Conservation (phyloP, 2,329 filamentous ascomycete genomes). For the Ophiosphaerella herpotricha region DNA sequence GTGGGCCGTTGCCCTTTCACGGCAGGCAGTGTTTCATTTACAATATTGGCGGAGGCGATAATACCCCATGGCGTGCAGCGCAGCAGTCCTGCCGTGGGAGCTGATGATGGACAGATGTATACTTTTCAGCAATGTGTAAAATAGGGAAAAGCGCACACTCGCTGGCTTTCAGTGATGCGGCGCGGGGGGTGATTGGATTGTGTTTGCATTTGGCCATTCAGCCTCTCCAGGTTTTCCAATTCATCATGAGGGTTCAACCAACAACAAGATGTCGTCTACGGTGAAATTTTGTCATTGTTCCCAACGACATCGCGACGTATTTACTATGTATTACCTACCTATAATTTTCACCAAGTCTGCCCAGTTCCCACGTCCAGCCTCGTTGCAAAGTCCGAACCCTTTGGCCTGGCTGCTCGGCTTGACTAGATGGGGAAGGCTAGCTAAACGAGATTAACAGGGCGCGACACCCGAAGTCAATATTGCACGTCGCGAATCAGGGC, state of each 20-base stretch:
- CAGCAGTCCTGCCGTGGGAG: conserved; percentile 27
- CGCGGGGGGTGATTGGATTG: conserved; percentile 16
- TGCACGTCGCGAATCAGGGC: conserved; percentile 12
- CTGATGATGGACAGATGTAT: conserved; percentile 38
- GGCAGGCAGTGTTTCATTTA: conserved; percentile 44
- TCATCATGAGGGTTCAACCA: conserved; percentile 32
- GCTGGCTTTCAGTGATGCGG: conserved; percentile 33
- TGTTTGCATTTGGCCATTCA: conserved; percentile 6
- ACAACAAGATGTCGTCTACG: conserved; percentile 5
- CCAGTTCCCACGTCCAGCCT: too few relatives aligned
- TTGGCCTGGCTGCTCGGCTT: conserved; percentile 6
- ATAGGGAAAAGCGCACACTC: conserved; percentile 39
- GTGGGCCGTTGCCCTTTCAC: conserved; percentile 36
- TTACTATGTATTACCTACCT: neutral
- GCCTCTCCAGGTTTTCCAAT: conserved; percentile 35
- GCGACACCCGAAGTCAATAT: conserved; percentile 18
- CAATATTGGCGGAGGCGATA: conserved; percentile 39
- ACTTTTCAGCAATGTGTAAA: conserved; percentile 47
- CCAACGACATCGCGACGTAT: neutral
- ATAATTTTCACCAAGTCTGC: neutral
- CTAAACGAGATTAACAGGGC: conserved; percentile 34
- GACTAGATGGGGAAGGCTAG: conserved; percentile 13
- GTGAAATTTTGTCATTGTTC: neutral
- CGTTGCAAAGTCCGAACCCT: neutral
- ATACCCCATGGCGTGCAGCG: conserved; percentile 42